phyloP scores from a whole-genome alignment of 139 green algal species.

The Raphidocelis subcapitata region DNA sequence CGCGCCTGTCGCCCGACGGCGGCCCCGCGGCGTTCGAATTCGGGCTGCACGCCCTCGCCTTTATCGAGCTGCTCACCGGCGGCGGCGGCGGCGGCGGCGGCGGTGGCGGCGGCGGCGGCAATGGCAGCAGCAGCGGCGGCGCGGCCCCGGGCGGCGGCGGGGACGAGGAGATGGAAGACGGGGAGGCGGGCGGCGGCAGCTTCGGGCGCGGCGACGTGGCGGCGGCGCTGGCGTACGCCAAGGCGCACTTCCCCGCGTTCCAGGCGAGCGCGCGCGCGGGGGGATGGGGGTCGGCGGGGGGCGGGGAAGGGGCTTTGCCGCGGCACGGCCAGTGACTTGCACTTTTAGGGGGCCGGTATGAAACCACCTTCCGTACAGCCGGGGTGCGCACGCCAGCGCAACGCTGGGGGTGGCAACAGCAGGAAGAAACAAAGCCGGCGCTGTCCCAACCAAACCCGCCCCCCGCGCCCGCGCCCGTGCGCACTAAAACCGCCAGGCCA shows the following conservation, averaged over 20 bases:
- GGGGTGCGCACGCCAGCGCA: too few species aligned
- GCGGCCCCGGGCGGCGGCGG: not conserved
- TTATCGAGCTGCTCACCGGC: constrained; percentile 66
- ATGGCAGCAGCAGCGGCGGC: not conserved
- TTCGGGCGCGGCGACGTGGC: not conserved
- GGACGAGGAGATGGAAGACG: not conserved
- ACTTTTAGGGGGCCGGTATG: too few species aligned
- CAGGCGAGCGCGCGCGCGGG: constrained; percentile 6
- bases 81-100: not conserved
- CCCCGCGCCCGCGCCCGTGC: too few species aligned
- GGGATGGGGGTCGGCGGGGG: too few species aligned
- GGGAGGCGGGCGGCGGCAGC: not conserved
- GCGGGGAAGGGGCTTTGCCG: too few species aligned
- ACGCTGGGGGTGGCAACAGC: too few species aligned
- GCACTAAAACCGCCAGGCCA: constrained; percentile 21
- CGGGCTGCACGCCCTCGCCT: constrained; percentile 79
- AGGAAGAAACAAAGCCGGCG: too few species aligned
- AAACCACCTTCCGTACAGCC: too few species aligned
- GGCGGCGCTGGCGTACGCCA: constrained; percentile 78
- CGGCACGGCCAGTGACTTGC: too few species aligned
- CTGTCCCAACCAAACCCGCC: too few species aligned
- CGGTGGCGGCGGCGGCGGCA: not conserved
- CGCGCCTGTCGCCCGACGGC: constrained; percentile 35
- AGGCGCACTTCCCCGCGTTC: constrained; percentile 66
- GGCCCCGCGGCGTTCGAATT: constrained; percentile 75